These are phyloP conservation scores for Huiozyma naganishii DNA, from an alignment of 805 yeast species.

Conservation along the genomic window DNA sequence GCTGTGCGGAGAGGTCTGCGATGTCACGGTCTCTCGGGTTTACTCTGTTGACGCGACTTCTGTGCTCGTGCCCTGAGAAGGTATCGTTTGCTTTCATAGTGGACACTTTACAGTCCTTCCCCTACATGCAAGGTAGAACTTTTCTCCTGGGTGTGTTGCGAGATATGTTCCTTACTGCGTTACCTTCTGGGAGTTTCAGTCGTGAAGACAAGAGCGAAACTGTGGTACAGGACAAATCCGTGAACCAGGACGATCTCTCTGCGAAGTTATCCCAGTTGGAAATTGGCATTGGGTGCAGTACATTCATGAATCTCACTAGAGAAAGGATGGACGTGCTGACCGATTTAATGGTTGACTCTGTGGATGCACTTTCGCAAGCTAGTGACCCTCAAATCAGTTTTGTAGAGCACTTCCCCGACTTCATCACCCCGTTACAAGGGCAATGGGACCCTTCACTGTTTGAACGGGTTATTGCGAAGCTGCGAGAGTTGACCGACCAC, in stretches of 20 bases:
- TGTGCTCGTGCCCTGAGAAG: conserved; percentile 48
- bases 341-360: conserved; percentile 8
- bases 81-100: conserved; percentile 47
- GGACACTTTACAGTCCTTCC: conserved; percentile 58
- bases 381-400: no score
- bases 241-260: neutral
- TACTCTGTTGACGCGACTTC: conserved; percentile 52
- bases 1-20: conserved; percentile 29
- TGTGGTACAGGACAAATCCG: neutral
- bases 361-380: conserved; percentile 1
- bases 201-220: no score
- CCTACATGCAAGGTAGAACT: conserved; percentile 49
- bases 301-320: conserved; percentile 33
- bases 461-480: no score
- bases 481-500: no score
- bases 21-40: conserved; percentile 36
- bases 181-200: neutral
- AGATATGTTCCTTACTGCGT: conserved; percentile 41
- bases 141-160: conserved; percentile 58
- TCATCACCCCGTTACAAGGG: conserved; percentile 32
- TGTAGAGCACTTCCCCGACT: conserved; percentile 35
- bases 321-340: conserved; percentile 34
- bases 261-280: conserved; percentile 1
- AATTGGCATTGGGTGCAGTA: neutral
- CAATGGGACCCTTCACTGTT: conserved; percentile 1